phyloP scores from a whole-genome alignment of 208 protist species.

The Crithidia sp. region DNA sequence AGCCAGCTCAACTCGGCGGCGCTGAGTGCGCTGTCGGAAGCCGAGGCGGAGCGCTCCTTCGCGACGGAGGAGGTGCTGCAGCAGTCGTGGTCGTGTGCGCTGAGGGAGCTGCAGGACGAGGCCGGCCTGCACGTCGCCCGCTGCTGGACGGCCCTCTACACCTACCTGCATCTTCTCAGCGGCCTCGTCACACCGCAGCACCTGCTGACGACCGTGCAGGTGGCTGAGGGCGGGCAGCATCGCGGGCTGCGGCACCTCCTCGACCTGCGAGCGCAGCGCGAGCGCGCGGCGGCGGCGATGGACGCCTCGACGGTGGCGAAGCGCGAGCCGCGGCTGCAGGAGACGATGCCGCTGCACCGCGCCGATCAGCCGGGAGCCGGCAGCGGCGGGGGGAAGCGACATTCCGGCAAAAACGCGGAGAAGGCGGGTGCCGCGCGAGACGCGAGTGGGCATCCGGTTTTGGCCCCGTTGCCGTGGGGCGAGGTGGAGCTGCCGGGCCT shows the following conservation, averaged over 20 bases:
- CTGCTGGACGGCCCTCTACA: conserved; percentile 62
- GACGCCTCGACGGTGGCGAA: conserved; percentile 26
- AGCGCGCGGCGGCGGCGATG: conserved; percentile 42
- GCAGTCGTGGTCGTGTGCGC: conserved; percentile 56
- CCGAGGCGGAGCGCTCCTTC: conserved; percentile 52
- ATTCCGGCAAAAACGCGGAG: conserved; percentile 3
- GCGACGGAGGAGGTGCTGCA: conserved; percentile 41
- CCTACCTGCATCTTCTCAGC: conserved; percentile 65
- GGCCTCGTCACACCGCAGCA: conserved; percentile 73
- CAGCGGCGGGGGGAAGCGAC: conserved; percentile 11
- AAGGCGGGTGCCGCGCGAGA: background rate
- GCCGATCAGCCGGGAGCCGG: conserved; percentile 9
- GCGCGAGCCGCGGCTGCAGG: conserved; percentile 59
- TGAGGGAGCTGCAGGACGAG: conserved; percentile 85
- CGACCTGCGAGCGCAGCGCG: conserved; percentile 56
- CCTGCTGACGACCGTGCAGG: conserved; percentile 48
- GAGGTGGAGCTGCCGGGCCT: conserved; percentile 71
- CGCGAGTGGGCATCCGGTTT: conserved; percentile 20
- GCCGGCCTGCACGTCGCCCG: conserved; percentile 63
- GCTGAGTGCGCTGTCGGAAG: conserved; percentile 45
- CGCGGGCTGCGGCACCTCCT: conserved; percentile 76
- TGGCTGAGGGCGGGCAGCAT: conserved; percentile 62
- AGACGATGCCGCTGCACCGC: conserved; percentile 56
- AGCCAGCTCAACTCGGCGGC: conserved; percentile 44
- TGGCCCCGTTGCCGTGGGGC: conserved; percentile 33